phyloP scores from a whole-genome alignment of 1,284 basidiomycete genomes.

The Puccinia coronata region DNA sequence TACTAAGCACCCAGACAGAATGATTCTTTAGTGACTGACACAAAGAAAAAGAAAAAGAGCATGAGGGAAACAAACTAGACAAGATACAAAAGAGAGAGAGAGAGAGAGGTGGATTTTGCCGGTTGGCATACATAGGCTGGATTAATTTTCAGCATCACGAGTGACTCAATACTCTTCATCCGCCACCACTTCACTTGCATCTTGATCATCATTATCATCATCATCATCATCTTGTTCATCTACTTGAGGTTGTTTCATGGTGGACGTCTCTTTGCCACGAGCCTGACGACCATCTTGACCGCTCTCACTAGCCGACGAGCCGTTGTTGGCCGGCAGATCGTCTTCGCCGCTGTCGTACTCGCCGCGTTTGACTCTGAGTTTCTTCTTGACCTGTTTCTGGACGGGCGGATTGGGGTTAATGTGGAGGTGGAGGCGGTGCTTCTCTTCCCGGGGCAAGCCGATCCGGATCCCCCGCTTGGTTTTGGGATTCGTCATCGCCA shows the following conservation, averaged over 20 bases:
- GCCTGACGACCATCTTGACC: constrained; percentile 49
- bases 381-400: constrained; percentile 47
- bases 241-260: constrained; percentile 28
- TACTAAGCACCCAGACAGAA: too few relatives aligned
- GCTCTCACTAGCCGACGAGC: constrained; percentile 52
- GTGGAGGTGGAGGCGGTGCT: constrained; percentile 34
- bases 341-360: constrained; percentile 49
- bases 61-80: too few relatives aligned
- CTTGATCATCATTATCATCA: too few relatives aligned
- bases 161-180: too few relatives aligned
- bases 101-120: too few relatives aligned
- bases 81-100: too few relatives aligned
- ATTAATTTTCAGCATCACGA: too few relatives aligned
- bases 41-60: too few relatives aligned
- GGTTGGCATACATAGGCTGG: too few relatives aligned
- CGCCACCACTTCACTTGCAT: too few relatives aligned
- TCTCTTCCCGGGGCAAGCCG: constrained; percentile 42
- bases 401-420: constrained; percentile 48
- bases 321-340: constrained; percentile 50
- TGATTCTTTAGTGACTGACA: too few relatives aligned
- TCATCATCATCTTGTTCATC: constrained; percentile 49
- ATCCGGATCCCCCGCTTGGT: constrained; percentile 12
- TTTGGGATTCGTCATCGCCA: constrained; percentile 19
- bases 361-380: constrained; percentile 36
- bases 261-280: constrained; percentile 44